A percentile compares a stretch with the other conserved stretches of the same genome.
Evolutionary conservation across 2,329 filamentous ascomycete genomes (phyloP).

Genomic region (Colletotrichum paranaense): DNA sequence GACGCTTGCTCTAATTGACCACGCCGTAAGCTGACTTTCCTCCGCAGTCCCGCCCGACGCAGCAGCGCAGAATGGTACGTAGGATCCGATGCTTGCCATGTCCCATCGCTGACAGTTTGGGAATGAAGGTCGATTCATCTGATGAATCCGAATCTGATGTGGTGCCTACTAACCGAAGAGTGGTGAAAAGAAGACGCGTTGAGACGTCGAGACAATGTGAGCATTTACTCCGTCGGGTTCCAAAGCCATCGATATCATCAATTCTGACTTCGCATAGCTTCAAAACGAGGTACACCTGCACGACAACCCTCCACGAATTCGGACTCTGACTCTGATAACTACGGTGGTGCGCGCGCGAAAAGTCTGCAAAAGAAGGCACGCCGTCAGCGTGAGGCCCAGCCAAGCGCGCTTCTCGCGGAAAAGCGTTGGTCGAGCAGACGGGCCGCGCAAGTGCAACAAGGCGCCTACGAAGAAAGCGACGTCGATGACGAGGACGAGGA

Average conservation of each 20-base stretch:
- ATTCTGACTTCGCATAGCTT: constrained; percentile 54
- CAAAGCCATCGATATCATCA: not conserved
- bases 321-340: constrained; percentile 79
- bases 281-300: constrained; percentile 69
- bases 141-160: constrained; percentile 80
- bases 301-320: constrained; percentile 62
- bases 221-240: constrained; percentile 39
- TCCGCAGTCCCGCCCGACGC: constrained; percentile 65
- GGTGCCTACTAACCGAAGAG: constrained; percentile 65
- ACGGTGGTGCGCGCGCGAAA: constrained; percentile 80
- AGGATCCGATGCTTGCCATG: not conserved
- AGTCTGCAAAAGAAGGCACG: constrained; percentile 81
- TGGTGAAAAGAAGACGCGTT: constrained; percentile 75
- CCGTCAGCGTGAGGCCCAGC: constrained; percentile 75
- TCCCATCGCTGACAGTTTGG: constrained; percentile 38
- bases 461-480: constrained; percentile 75
- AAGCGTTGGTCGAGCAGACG: constrained; percentile 92
- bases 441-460: constrained; percentile 76
- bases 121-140: constrained; percentile 56
- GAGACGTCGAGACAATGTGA: constrained; percentile 73
- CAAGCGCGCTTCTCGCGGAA: constrained; percentile 76
- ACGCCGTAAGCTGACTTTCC: constrained; percentile 22
- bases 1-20: constrained; percentile 27
- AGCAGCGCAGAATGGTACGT: constrained; percentile 69
- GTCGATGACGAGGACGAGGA: constrained; percentile 74